Base-by-base conservation (phyloP, 2,329 filamentous ascomycete species). In the Spiromastix sp. region DNA sequence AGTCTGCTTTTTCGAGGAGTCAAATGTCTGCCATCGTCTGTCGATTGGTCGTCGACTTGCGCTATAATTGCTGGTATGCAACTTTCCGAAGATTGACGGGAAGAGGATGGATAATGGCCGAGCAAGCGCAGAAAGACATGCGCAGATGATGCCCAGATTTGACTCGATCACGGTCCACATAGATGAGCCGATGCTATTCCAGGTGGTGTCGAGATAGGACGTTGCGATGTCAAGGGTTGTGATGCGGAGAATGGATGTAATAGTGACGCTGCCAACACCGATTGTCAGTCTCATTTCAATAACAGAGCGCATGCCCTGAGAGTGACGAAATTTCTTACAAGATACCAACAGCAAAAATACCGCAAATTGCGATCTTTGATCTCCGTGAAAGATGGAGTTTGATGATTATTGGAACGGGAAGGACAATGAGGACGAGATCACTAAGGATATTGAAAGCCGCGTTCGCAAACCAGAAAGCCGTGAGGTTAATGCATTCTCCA, bases 391-490 rank as follows among this genome's bases (percentile, higher is more conserved):
- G 40, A n/a, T 52, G 51, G 15, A 56, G 45, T 5, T 44, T 46
- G 36, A 49, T 50, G 12, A 61, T 47, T 1, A 56, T 44, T 3
- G 54, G 51, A 24, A 59, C 48, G 2, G 56, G 57, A 11, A 60
- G 48, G 6, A 49, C 39, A 27, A 61, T 43, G 27, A 63, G 51
- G n/a, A 57, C 47, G 3, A 60, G 28, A 34, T 63, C 57, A 13
- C 48, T 55, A 5, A 53, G 34, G 20, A 63, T 61, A 16, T 57
- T 59, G 42, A 59, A 55, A 1, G 52, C 46, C 11, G 55, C 67
- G 38, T 71, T 70, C 34, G 64, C 60, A 36, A 67, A 66, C 68
- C 68, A 72, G 41, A 67, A 66, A 3, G 50, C 52, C 1, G 61
- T 63, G 19, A 66, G 48, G 41, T 59, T 57, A 46, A 73, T 64